phyloP scores from a whole-genome alignment of 2,329 filamentous ascomycete genomes.

The Colletotrichum orbiculare region DNA sequence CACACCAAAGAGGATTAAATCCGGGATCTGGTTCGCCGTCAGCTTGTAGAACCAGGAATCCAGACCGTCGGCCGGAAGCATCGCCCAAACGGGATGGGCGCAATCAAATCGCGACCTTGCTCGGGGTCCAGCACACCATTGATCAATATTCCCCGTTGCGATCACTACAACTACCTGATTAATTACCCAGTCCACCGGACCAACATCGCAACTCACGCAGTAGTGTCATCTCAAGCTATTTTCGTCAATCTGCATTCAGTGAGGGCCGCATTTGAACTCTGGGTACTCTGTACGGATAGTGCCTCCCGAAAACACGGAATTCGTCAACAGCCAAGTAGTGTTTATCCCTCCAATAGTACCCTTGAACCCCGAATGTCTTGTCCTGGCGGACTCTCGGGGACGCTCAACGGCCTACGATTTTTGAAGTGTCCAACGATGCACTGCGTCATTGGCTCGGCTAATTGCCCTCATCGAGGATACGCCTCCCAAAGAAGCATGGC shows the following conservation, averaged over 20 bases:
- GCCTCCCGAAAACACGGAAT: neutral
- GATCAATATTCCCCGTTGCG: too few species aligned
- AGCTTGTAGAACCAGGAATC: conserved; percentile 18
- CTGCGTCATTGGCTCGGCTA: conserved; percentile 31
- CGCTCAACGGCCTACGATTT: neutral
- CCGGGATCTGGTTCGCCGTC: conserved; percentile 16
- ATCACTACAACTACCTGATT: too few species aligned
- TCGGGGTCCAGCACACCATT: too few species aligned
- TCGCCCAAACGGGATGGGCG: conserved; percentile 15
- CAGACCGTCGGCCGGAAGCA: conserved; percentile 11
- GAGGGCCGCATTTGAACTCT: too few species aligned
- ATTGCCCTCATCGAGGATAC: neutral
- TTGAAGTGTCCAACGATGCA: neutral
- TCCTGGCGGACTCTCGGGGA: neutral
- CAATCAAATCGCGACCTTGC: too few species aligned
- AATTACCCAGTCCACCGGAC: too few species aligned
- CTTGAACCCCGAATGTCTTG: neutral
- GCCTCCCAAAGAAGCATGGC: neutral
- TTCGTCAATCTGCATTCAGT: conserved; percentile 10
- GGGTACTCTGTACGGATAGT: too few species aligned
- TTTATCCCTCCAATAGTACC: neutral
- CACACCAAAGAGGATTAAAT: conserved; percentile 8
- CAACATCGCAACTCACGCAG: too few species aligned
- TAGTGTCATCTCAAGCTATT: neutral
- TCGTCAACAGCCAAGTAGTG: neutral